Conservation (phyloP, 148 eudicot species). For the Dianthus caryophyllus region DNA sequence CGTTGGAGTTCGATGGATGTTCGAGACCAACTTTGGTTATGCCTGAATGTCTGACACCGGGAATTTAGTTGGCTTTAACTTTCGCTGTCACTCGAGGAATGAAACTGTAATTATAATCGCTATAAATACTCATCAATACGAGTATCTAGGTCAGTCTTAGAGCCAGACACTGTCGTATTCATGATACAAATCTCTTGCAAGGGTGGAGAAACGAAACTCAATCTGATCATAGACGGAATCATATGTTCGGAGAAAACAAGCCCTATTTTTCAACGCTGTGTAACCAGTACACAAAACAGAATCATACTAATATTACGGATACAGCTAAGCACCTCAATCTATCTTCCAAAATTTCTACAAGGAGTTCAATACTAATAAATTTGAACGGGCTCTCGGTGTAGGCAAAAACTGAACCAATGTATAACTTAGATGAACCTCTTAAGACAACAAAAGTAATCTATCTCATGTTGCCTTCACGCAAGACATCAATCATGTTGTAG, state of each 20-base stretch:
- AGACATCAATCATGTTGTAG: conserved; percentile 54
- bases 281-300: conserved; percentile 6
- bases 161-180: too few species aligned
- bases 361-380: background rate
- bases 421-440: background rate
- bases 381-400: background rate
- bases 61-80: background rate
- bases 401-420: background rate
- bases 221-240: background rate
- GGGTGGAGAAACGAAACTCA: background rate
- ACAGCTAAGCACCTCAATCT: conserved; percentile 3
- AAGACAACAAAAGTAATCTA: background rate
- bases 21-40: too few species aligned
- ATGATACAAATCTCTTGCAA: too few species aligned
- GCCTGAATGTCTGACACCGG: background rate
- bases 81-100: background rate
- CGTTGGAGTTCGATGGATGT: too few species aligned
- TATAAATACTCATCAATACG: too few species aligned
- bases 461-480: conserved; percentile 13
- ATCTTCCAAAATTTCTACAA: conserved; percentile 1
- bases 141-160: too few species aligned
- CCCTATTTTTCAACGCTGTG: background rate
- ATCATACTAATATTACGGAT: conserved; percentile 4
- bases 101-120: too few species aligned
- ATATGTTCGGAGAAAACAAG: background rate